phyloP scores from a whole-genome alignment of 2,329 filamentous ascomycete genomes.

The Alternaria angustiovoidea region DNA sequence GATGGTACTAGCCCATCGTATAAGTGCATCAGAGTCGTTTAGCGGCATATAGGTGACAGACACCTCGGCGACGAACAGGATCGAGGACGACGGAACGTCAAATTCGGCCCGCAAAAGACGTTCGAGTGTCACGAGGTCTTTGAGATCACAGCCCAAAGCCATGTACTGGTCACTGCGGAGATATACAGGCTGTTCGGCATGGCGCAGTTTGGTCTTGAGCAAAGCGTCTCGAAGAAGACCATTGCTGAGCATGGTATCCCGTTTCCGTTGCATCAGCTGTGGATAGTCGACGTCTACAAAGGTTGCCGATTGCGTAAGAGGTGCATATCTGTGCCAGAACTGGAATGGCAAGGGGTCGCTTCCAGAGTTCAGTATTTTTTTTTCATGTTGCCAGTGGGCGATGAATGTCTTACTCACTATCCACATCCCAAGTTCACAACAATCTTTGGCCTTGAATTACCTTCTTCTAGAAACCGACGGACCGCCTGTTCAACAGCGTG shows the following conservation, averaged over 20 bases:
- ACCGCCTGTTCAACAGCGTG: slow-evolving; percentile 80
- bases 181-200: slow-evolving; percentile 39
- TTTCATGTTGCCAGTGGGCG: neutral
- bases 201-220: slow-evolving; percentile 36
- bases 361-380: slow-evolving; percentile 30
- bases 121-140: slow-evolving; percentile 69
- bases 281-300: slow-evolving; percentile 91
- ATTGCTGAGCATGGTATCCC: slow-evolving; percentile 68
- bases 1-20: slow-evolving; percentile 78
- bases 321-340: slow-evolving; percentile 72
- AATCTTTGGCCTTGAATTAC: slow-evolving; percentile 68
- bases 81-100: slow-evolving; percentile 64
- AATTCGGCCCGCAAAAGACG: slow-evolving; percentile 66
- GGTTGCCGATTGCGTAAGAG: slow-evolving; percentile 64
- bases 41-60: slow-evolving; percentile 91
- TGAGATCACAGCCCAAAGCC: slow-evolving; percentile 82
- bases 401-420: slow-evolving; percentile 69
- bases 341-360: slow-evolving; percentile 91
- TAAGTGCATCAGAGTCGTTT: slow-evolving; percentile 73
- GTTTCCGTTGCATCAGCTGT: slow-evolving; percentile 78
- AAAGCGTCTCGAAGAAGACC: slow-evolving; percentile 54
- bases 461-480: slow-evolving; percentile 71
- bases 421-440: slow-evolving; percentile 89
- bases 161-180: slow-evolving; percentile 72
- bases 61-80: slow-evolving; percentile 88